phyloP scores from a whole-genome alignment of 345 rosid species.

The Atalantia buxifolia region DNA sequence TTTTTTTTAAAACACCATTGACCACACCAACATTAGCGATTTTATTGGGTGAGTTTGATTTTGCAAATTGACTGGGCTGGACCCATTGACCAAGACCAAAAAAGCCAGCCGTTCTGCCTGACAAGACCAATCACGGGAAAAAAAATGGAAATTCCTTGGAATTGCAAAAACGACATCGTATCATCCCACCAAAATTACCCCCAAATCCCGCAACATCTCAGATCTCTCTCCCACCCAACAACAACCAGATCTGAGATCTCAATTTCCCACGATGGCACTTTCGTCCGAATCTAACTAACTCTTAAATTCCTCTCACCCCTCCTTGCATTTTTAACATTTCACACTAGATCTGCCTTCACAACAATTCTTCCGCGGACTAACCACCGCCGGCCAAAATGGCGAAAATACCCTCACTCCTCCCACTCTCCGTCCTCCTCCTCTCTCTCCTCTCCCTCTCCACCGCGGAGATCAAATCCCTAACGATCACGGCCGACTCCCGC shows the following conservation, averaged over 20 bases:
- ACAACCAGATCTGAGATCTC: constrained; percentile 4
- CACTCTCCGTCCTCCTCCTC: constrained; percentile 28
- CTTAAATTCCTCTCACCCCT: not conserved
- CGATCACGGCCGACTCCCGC: constrained; percentile 62
- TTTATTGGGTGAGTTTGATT: not conserved
- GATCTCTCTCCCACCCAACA: not conserved
- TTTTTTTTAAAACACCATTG: too few relatives aligned
- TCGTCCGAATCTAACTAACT: not conserved
- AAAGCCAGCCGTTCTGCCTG: not conserved
- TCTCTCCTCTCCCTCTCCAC: constrained; percentile 29
- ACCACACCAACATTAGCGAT: not conserved
- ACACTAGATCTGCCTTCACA: not conserved
- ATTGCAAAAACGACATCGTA: constrained; percentile 4
- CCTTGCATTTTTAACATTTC: not conserved
- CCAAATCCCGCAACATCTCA: not conserved
- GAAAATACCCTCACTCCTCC: constrained; percentile 27
- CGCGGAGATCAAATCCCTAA: constrained; percentile 72
- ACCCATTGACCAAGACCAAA: not conserved
- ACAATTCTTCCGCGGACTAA: not conserved
- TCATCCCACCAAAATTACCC: not conserved
- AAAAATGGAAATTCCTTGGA: not conserved
- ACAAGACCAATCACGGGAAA: not conserved
- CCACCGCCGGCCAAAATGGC: constrained; percentile 29
- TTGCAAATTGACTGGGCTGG: not conserved
- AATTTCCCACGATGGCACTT: not conserved